Evolutionary conservation across 257 asterid species (phyloP), one percentile per base, ranked within the genome.

Genomic region (Forsythia viridissima): DNA sequence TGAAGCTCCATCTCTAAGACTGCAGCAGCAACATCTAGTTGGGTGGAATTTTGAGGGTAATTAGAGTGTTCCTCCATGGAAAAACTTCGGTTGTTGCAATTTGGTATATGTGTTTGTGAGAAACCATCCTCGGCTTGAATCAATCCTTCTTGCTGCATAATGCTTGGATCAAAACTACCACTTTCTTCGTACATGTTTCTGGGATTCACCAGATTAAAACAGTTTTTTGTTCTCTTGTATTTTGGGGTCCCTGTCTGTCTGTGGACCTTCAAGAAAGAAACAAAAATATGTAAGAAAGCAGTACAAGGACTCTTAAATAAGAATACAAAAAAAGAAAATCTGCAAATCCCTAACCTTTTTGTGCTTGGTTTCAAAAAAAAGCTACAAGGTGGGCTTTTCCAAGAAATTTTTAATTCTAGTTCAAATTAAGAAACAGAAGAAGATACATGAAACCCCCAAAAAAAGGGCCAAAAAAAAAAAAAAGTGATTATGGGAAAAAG

Each of bases 1-100:
- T 90, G 98, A 69, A 91, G 78, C 86, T 89, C 95, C 85, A 93
- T 85, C 57, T 89, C 95, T 80, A 88, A 79, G 37, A 92, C 89
- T 6, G 86, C 86, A 2, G 90, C 83, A 3, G 87, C 84, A 4
- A 71, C 78, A 30, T 84, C 78, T 43, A 82, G 85, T 15, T 80
- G 87, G 42, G 84, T 57, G 42, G 70, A 74, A 66, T 78, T 73
- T 2, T 81, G 84, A 34, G 81, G 82, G 37, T 77, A 80, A 37
- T 76, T 87, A n/a, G 85, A 57, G 3, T 82, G 88, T 3, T 80
- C 93, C 44, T 86, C 91, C 72, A 88, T 84, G 44, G 92, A 83
- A 59, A 84, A 89, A 67, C 77, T 79, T 61, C 78, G 84, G 72
- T 65, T 77, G 15, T 76, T 75, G 80, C 82, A 80, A 34, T 84